Base-by-base conservation (phyloP, 176 grass and related monocot species). In the Aechmea fasciata region DNA sequence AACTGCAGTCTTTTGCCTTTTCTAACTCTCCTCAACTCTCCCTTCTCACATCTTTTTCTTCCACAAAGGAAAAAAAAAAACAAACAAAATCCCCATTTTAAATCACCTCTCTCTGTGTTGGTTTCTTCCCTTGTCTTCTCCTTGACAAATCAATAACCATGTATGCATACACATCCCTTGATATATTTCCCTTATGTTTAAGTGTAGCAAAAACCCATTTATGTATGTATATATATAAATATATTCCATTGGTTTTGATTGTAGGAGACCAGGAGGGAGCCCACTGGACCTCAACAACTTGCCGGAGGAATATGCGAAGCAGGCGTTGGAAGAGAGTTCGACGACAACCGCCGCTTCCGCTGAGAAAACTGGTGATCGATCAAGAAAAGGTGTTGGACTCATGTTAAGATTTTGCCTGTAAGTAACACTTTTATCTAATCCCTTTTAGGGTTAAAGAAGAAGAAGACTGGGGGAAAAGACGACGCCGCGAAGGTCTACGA, bases 251-350 rank as follows among this genome's bases (percentile, higher is more conserved):
- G 17, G 49, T 69, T 11, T 12, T 69, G 10, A 15, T 79, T 80
- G 74, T 62, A 99, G 95, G 95, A 90, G 87, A 79, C 87, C 85
- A 69, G 84, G 88, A 90, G 95, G 75, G 67, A 88, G 57, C 63
- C 82, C 87, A 52, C 63, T 99, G 74, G 95, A 99, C 62, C 73
- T 99, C 73, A 99, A 99, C 82, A 93, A 94, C 80, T 73, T 99
- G 72, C 95, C 95, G 28, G 95, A 99, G 66, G 95, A 99, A 64
- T 90, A 84, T 62, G 84, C 77, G 9, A 99, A 99, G 77, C 89
- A 94, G 59, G 77, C 75, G 22, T 13, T 85, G 33, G 90, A 90
- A 73, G 95, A 99, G 72, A 99, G 90, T 75, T 90, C 90, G 13
- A 93, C 87, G 26, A 90, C 94, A 24, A 90, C 94, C 25, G 86